These are phyloP conservation scores for Dictyostelium firmibasis DNA, from an alignment of 78 protist genomes.

Conservation along the genomic window DNA sequence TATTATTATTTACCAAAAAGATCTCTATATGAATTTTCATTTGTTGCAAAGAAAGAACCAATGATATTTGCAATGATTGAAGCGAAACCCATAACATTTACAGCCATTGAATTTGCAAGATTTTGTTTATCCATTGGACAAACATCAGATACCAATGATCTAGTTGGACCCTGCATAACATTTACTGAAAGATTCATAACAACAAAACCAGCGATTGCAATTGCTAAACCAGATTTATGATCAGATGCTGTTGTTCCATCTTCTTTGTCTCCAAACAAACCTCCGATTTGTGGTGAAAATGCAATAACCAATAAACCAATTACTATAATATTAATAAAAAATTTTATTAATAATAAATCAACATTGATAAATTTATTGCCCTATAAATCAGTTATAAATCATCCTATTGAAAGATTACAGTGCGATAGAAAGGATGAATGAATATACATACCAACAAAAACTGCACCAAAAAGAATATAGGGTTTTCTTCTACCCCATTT, in stretches of 20 bases:
- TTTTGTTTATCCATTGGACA: conserved; percentile 71
- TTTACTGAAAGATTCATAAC: conserved; percentile 82
- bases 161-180: conserved; percentile 81
- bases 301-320: conserved; percentile 35
- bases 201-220: conserved; percentile 79
- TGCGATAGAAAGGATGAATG: background rate
- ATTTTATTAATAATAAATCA: too few relatives aligned
- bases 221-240: conserved; percentile 29
- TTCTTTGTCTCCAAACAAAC: conserved; percentile 43
- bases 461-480: conserved; percentile 67
- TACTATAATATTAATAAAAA: background rate
- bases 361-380: too few relatives aligned
- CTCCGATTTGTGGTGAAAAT: conserved; percentile 63
- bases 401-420: too few relatives aligned
- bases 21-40: conserved; percentile 25
- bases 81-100: conserved; percentile 59
- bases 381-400: too few relatives aligned
- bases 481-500: conserved; percentile 85
- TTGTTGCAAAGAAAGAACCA: conserved; percentile 40
- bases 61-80: conserved; percentile 37
- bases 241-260: conserved; percentile 14
- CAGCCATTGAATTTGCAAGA: conserved; percentile 76
- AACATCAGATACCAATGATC: conserved; percentile 83
- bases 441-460: background rate
- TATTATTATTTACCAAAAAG: conserved; percentile 25